A percentile compares a stretch with the other conserved stretches of the same genome.
Evolutionary conservation across 306 rosid genomes (phyloP).

Genomic region (Cucurbita ficifolia): DNA sequence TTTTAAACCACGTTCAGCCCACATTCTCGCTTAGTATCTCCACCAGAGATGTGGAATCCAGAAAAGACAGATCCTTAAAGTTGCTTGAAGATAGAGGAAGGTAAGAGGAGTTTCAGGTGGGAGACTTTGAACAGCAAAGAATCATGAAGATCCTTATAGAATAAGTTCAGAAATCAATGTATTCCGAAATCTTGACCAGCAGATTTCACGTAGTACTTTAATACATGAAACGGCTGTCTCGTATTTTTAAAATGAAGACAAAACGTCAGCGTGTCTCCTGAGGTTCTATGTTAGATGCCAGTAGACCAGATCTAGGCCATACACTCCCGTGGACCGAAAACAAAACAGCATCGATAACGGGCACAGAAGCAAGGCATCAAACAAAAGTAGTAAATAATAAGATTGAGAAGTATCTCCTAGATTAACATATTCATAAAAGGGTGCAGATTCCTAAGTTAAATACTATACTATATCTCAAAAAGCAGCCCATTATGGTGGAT

Average conservation of each 20-base stretch:
- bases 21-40: not conserved
- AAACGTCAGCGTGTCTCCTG: not conserved
- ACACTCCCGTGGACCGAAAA: constrained; percentile 31
- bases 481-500: constrained; percentile 10
- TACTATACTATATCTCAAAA: constrained; percentile 12
- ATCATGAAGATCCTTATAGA: not conserved
- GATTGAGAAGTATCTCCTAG: constrained; percentile 36
- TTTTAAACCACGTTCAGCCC: not conserved
- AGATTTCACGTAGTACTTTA: constrained; percentile 12
- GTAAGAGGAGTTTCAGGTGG: not conserved
- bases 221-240: not conserved
- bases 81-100: not conserved
- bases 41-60: not conserved
- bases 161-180: constrained; percentile 14
- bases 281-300: constrained; percentile 7
- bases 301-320: constrained; percentile 66
- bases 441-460: constrained; percentile 15
- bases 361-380: constrained; percentile 58
- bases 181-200: constrained; percentile 5
- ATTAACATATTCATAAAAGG: constrained; percentile 16
- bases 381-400: constrained; percentile 14
- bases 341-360: constrained; percentile 6
- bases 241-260: not conserved
- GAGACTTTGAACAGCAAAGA: not conserved
- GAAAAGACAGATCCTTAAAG: not conserved